Evolutionary conservation across 345 rosid genomes (phyloP).

Genomic region (Arabidopsis thaliana): DNA sequence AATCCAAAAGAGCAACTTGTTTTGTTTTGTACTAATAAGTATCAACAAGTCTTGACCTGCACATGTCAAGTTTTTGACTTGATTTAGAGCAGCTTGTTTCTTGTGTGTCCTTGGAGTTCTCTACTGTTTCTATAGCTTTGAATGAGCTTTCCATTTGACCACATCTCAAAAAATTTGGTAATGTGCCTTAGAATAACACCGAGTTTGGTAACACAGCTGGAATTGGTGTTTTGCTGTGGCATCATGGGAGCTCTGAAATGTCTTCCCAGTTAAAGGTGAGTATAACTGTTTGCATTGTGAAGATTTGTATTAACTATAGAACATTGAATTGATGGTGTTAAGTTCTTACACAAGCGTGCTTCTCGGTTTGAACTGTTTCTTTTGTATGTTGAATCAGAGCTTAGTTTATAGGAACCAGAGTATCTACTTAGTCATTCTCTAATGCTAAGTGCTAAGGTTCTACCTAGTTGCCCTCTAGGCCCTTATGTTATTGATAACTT

Average conservation of each 20-base stretch:
- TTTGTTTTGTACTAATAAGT: constrained; percentile 9
- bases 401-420: neutral
- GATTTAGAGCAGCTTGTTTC: neutral
- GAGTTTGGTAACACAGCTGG: constrained; percentile 14
- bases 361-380: neutral
- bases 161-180: neutral
- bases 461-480: neutral
- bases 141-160: constrained; percentile 1
- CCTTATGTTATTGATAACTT: neutral
- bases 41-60: neutral
- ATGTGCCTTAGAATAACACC: neutral
- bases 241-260: constrained; percentile 4
- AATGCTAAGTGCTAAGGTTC: neutral
- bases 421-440: neutral
- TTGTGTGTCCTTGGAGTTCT: neutral
- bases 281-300: constrained; percentile 1
- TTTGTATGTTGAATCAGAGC: constrained; percentile 1
- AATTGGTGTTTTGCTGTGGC: constrained; percentile 21
- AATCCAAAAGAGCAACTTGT: neutral
- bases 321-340: neutral
- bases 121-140: constrained; percentile 6
- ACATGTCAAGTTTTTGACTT: neutral
- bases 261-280: constrained; percentile 6
- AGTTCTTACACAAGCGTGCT: neutral
- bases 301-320: neutral